Evolutionary conservation across 1,139 yeast species (phyloP).

Genomic region (Geotrichum restrictum): DNA sequence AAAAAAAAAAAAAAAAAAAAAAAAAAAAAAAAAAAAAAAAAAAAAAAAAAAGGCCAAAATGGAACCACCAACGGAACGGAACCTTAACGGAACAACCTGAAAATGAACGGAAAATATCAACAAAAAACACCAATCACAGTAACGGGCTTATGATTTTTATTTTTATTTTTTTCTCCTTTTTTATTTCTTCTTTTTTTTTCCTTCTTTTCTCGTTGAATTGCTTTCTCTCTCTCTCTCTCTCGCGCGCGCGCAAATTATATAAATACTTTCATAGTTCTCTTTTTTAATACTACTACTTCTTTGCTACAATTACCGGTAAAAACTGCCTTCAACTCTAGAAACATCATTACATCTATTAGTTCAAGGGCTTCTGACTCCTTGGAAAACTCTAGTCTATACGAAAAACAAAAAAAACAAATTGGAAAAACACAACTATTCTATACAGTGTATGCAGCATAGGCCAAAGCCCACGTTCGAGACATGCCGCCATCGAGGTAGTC

Average conservation of each 20-base stretch:
- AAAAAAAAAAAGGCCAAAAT: too few relatives aligned
- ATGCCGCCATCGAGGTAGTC: slow-evolving; percentile 78
- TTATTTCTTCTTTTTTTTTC: background rate
- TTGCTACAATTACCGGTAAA: background rate
- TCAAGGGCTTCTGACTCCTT: background rate
- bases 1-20: too few relatives aligned
- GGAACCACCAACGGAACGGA: too few relatives aligned
- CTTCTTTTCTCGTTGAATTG: background rate
- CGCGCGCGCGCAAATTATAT: background rate
- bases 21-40: too few relatives aligned
- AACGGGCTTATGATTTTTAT: background rate
- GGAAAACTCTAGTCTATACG: background rate
- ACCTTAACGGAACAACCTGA: too few relatives aligned
- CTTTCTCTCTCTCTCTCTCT: background rate
- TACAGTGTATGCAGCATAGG: slow-evolving; percentile 57
- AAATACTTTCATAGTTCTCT: background rate
- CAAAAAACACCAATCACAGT: background rate
- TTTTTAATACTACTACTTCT: background rate
- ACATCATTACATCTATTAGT: too few relatives aligned
- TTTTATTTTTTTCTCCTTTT: background rate
- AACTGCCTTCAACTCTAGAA: too few relatives aligned
- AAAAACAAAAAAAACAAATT: background rate
- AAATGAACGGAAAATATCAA: too few relatives aligned
- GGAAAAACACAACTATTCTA: background rate
- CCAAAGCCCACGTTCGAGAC: slow-evolving; percentile 82